Conservation (phyloP, 352 stramenopile genomes). For the Phytopythium ostracodes region DNA sequence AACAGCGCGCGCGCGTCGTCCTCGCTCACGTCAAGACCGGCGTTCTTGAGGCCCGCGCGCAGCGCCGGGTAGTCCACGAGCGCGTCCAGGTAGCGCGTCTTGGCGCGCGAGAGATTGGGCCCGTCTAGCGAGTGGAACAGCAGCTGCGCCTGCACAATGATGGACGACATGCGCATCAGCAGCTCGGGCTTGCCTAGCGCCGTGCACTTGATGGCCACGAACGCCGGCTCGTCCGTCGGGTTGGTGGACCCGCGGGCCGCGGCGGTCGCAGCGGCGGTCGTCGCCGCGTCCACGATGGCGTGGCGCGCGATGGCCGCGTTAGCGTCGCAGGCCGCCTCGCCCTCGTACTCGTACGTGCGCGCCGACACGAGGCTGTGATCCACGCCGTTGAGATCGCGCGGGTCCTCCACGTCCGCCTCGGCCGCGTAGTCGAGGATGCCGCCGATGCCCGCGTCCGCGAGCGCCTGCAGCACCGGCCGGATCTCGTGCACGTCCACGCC, state of each 20-base stretch:
- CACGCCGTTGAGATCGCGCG: slow-evolving; percentile 71
- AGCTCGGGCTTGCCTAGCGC: slow-evolving; percentile 95
- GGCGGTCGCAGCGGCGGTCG: slow-evolving; percentile 14
- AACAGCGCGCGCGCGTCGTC: slow-evolving; percentile 67
- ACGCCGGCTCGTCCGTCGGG: slow-evolving; percentile 64
- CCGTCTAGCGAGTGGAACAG: slow-evolving; percentile 92
- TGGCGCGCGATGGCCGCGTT: slow-evolving; percentile 86
- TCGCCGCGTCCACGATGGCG: slow-evolving; percentile 72
- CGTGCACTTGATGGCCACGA: slow-evolving; percentile 97
- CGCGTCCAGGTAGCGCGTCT: slow-evolving; percentile 73
- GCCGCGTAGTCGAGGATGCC: slow-evolving; percentile 98
- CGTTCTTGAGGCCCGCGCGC: slow-evolving; percentile 63
- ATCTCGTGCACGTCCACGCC: slow-evolving; percentile 89
- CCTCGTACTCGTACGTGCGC: slow-evolving; percentile 96
- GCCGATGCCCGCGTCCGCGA: slow-evolving; percentile 84
- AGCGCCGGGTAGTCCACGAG: slow-evolving; percentile 81
- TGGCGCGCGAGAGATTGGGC: slow-evolving; percentile 75
- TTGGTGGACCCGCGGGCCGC: slow-evolving; percentile 13
- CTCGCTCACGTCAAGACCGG: slow-evolving; percentile 58
- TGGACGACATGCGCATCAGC: slow-evolving; percentile 92
- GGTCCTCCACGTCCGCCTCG: slow-evolving; percentile 88
- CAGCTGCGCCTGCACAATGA: slow-evolving; percentile 90
- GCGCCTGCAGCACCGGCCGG: slow-evolving; percentile 67
- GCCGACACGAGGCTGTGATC: slow-evolving; percentile 82
- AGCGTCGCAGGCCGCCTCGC: slow-evolving; percentile 90